phyloP scores from a whole-genome alignment of 345 rosid genomes.

The Euphorbia peplus region DNA sequence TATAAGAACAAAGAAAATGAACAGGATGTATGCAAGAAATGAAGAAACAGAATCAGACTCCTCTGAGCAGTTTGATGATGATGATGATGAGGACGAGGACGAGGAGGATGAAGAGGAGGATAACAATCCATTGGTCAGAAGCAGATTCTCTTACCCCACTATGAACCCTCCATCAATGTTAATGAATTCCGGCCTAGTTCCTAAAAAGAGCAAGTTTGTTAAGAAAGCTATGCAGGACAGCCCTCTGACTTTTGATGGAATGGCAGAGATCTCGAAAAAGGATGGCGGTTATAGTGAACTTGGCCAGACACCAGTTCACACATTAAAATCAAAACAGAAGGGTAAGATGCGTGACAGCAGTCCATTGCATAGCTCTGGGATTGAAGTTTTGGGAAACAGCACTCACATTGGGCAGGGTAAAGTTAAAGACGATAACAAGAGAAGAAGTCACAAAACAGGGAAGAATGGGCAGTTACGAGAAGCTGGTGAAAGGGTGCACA shows the following conservation, averaged over 20 bases:
- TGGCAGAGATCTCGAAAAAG: conserved; percentile 31
- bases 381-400: conserved; percentile 43
- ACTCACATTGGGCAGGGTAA: conserved; percentile 30
- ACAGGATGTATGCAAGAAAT: conserved; percentile 35
- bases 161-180: conserved; percentile 41
- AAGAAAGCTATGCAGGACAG: conserved; percentile 44
- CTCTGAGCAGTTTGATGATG: conserved; percentile 53
- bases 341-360: conserved; percentile 58
- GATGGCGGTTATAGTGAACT: conserved; percentile 38
- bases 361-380: conserved; percentile 40
- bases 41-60: conserved; percentile 93
- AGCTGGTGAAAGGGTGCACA: conserved; percentile 39
- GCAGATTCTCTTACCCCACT: conserved; percentile 46
- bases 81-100: conserved; percentile 57
- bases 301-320: conserved; percentile 34
- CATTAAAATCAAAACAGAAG: conserved; percentile 68
- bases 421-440: conserved; percentile 42
- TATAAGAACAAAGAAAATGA: conserved; percentile 40
- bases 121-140: conserved; percentile 45
- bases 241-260: conserved; percentile 42
- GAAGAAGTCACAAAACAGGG: conserved; percentile 30
- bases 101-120: conserved; percentile 60
- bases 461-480: conserved; percentile 54
- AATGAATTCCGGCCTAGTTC: conserved; percentile 43
- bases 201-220: conserved; percentile 37